Evolutionary conservation across 345 rosid species (phyloP).

Genomic region (Moringa oleifera): DNA sequence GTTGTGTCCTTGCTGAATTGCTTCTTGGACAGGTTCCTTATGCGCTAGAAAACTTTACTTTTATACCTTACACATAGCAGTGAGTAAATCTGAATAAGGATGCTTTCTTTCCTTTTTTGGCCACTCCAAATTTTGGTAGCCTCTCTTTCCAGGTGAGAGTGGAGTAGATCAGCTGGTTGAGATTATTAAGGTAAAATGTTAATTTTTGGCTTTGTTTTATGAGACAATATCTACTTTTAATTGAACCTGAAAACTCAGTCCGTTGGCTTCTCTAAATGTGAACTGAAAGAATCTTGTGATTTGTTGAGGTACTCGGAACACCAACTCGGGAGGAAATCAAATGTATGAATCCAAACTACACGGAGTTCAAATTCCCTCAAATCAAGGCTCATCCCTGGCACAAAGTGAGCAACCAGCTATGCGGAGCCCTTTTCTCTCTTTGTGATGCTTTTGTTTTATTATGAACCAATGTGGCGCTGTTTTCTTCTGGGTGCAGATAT

Average conservation of each 20-base stretch:
- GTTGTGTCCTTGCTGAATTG: slow-evolving; percentile 86
- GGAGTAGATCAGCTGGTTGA: slow-evolving; percentile 90
- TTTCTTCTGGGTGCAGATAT: slow-evolving; percentile 10
- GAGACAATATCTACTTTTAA: too few relatives aligned
- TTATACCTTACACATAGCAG: neutral
- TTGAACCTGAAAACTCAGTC: too few relatives aligned
- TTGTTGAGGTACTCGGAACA: slow-evolving; percentile 96
- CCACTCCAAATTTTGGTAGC: slow-evolving; percentile 29
- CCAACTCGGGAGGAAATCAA: slow-evolving; percentile 97
- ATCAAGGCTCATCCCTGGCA: slow-evolving; percentile 99
- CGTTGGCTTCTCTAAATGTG: too few relatives aligned
- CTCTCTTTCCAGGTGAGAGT: slow-evolving; percentile 85
- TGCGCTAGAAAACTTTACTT: neutral
- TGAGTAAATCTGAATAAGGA: too few relatives aligned
- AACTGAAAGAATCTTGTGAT: too few relatives aligned
- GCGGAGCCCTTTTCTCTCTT: too few relatives aligned
- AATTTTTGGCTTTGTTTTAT: too few relatives aligned
- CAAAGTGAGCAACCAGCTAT: slow-evolving; percentile 71
- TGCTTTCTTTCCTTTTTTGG: neutral
- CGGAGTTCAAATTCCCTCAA: slow-evolving; percentile 90
- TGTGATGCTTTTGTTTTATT: too few relatives aligned
- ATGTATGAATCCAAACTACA: slow-evolving; percentile 97
- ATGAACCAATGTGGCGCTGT: too few relatives aligned
- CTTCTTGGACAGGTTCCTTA: slow-evolving; percentile 83
- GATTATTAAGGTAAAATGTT: slow-evolving; percentile 80